Percentiles rank a stretch among this genome's conserved stretches.
Conservation (phyloP, 441 rosid species). For the Pelargonium citronellum region DNA sequence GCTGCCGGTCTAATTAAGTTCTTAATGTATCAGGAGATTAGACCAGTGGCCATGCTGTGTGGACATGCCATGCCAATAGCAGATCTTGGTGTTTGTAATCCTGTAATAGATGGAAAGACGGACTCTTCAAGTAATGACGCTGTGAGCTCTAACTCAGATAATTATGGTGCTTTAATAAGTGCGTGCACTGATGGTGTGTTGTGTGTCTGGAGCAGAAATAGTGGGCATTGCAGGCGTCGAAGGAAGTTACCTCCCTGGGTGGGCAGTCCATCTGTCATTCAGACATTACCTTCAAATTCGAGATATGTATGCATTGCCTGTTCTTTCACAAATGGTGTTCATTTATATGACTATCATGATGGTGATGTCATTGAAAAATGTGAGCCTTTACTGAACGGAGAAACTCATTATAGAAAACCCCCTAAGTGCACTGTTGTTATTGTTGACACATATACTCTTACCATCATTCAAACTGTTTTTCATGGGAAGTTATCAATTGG, state of each 20-base stretch:
- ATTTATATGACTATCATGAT: constrained; percentile 31
- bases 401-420: constrained; percentile 41
- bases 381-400: constrained; percentile 36
- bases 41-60: constrained; percentile 75
- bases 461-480: constrained; percentile 63
- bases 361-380: constrained; percentile 36
- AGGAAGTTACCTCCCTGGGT: constrained; percentile 80
- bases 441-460: constrained; percentile 77
- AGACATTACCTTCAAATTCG: constrained; percentile 54
- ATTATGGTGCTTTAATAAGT: constrained; percentile 55
- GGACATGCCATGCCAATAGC: constrained; percentile 79
- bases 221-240: constrained; percentile 81
- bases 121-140: constrained; percentile 31
- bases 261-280: constrained; percentile 62
- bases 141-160: constrained; percentile 32
- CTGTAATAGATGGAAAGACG: constrained; percentile 33
- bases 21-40: constrained; percentile 47
- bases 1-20: constrained; percentile 8
- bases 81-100: constrained; percentile 64
- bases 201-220: constrained; percentile 91
- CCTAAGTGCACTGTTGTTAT: constrained; percentile 56
- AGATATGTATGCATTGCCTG: constrained; percentile 82
- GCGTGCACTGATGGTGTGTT: constrained; percentile 69
- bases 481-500: constrained; percentile 70
- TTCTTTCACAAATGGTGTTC: constrained; percentile 37